These are phyloP conservation scores for Aspergillus sclerotiicarbonarius DNA, from an alignment of 495 filamentous ascomycete species.

Conservation along the genomic window DNA sequence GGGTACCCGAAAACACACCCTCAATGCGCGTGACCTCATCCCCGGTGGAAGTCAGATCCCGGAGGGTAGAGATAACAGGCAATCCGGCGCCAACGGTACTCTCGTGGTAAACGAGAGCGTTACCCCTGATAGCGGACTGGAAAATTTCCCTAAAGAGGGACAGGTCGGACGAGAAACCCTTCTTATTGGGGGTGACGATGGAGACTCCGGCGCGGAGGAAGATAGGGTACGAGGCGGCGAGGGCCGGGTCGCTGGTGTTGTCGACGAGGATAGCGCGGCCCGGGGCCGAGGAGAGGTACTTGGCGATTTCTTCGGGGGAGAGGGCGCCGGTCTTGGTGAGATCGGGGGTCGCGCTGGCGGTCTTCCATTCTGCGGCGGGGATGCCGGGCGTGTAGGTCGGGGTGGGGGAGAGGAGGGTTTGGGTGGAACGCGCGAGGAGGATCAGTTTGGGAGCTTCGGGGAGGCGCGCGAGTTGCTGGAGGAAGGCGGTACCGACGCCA, in stretches of 20 bases:
- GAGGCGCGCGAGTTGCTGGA: slow-evolving; percentile 70
- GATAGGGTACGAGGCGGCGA: slow-evolving; percentile 75
- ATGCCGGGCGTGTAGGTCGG: slow-evolving; percentile 49
- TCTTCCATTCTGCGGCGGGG: slow-evolving; percentile 50
- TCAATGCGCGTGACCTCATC: slow-evolving; percentile 86
- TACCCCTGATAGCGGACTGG: slow-evolving; percentile 54
- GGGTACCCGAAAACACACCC: slow-evolving; percentile 94
- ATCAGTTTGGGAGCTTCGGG: slow-evolving; percentile 66
- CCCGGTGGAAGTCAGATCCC: slow-evolving; percentile 84
- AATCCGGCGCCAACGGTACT: slow-evolving; percentile 88
- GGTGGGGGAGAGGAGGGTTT: slow-evolving; percentile 61
- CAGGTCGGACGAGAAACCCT: slow-evolving; percentile 79
- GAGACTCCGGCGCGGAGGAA: slow-evolving; percentile 78
- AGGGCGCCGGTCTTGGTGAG: slow-evolving; percentile 52
- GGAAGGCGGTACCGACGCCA: slow-evolving; percentile 89
- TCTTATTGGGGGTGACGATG: slow-evolving; percentile 96
- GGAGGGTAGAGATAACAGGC: slow-evolving; percentile 86
- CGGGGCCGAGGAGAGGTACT: slow-evolving; percentile 68
- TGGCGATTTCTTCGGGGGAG: slow-evolving; percentile 62
- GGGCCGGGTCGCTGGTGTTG: slow-evolving; percentile 82
- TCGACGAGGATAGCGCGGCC: slow-evolving; percentile 79
- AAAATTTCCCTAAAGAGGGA: slow-evolving; percentile 83
- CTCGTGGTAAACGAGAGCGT: slow-evolving; percentile 87
- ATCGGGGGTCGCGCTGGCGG: slow-evolving; percentile 54
- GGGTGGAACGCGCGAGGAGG: slow-evolving; percentile 77